phyloP scores from a whole-genome alignment of 176 grass and related monocot species.

The Puccinellia tenuiflora region DNA sequence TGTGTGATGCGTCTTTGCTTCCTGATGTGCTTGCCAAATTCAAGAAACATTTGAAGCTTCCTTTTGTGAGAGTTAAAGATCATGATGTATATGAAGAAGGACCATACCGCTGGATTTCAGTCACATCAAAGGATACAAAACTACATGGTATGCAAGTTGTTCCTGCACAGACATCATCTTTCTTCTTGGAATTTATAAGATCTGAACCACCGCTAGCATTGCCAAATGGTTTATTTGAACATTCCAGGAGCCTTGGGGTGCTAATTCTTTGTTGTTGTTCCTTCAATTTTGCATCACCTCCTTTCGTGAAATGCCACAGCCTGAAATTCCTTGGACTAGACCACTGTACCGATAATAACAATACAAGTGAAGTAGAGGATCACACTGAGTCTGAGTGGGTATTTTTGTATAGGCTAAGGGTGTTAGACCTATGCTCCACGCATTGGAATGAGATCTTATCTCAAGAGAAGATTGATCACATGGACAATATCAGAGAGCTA shows the following conservation, averaged over 20 bases:
- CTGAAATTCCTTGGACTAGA: neutral
- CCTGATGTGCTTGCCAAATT: neutral
- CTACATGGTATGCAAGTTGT: neutral
- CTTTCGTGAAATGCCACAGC: neutral
- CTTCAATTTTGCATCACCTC: neutral
- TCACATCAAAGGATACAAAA: neutral
- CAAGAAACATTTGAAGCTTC: neutral
- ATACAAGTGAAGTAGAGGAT: neutral
- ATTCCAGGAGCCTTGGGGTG: neutral
- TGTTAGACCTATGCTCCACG: neutral
- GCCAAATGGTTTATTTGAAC: neutral
- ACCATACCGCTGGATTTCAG: neutral
- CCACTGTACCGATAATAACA: neutral
- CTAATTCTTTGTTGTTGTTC: neutral
- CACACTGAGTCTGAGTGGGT: neutral
- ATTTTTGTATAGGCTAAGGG: neutral
- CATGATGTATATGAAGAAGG: neutral
- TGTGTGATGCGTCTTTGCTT: neutral
- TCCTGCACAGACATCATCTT: neutral
- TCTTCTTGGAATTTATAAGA: neutral
- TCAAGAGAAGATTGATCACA: neutral
- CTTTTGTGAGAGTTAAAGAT: neutral
- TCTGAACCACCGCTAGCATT: neutral
- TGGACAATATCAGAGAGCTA: neutral
- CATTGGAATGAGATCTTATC: neutral